Percentiles rank a stretch among this genome's conserved stretches.
Evolutionary conservation across 2,329 filamentous ascomycete species (phyloP).

Genomic region (Diaporthe sp.): DNA sequence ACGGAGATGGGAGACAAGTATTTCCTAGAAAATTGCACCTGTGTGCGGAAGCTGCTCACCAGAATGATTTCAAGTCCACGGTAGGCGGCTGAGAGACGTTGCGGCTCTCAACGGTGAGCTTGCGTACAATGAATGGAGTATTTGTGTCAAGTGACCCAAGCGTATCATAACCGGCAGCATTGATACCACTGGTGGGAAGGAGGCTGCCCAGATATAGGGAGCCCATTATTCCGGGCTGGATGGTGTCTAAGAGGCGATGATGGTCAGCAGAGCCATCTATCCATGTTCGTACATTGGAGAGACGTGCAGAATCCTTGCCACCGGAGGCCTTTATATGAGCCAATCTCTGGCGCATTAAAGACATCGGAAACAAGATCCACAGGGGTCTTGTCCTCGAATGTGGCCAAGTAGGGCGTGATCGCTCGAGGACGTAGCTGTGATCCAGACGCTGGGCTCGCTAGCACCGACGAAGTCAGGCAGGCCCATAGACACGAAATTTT

Average conservation of each 20-base stretch:
- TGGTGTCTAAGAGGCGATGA: neutral
- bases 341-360: neutral
- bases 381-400: neutral
- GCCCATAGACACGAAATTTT: neutral
- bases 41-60: neutral
- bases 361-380: neutral
- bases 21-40: neutral
- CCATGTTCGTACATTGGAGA: neutral
- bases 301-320: conserved; percentile 5
- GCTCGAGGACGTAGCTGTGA: neutral
- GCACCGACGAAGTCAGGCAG: neutral
- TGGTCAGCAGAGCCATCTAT: neutral
- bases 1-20: neutral
- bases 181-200: neutral
- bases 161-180: neutral
- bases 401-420: neutral
- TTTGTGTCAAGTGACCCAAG: conserved; percentile 6
- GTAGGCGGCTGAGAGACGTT: neutral
- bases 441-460: neutral
- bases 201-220: neutral
- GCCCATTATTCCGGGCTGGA: neutral
- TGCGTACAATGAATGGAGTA: neutral
- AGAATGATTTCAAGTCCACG: neutral
- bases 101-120: neutral
- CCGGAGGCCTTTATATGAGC: neutral